Evolutionary conservation across 805 yeast genomes (phyloP).

Genomic region (Pichia cephalocereana): DNA sequence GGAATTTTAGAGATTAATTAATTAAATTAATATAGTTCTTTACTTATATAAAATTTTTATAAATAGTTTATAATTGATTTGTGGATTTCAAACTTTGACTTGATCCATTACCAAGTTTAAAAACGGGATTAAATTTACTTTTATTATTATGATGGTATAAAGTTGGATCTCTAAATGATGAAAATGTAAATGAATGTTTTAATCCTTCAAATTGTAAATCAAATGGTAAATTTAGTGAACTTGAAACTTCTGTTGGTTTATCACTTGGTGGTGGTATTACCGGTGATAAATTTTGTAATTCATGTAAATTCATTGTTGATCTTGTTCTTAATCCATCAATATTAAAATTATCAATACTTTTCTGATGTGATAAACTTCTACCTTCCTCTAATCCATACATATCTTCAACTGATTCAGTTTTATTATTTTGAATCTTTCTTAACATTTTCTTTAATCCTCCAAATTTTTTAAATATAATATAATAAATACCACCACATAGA

Average conservation of each 20-base stretch:
- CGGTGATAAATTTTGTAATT: conserved; percentile 1
- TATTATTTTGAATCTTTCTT: background rate
- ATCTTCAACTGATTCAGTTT: conserved; percentile 3
- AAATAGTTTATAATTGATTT: background rate
- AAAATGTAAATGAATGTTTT: conserved; percentile 8
- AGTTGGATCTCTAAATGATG: conserved; percentile 6
- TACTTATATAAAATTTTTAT: background rate
- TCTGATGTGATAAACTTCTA: conserved; percentile 5
- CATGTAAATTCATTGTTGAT: conserved; percentile 22
- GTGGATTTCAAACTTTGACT: conserved; percentile 5
- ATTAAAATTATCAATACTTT: conserved; percentile 8
- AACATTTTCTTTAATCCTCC: conserved; percentile 5
- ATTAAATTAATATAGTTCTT: background rate
- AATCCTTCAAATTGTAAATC: conserved; percentile 1
- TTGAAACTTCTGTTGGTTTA: background rate
- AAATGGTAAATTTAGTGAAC: background rate
- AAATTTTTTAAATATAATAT: conserved; percentile 4
- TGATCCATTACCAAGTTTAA: conserved; percentile 5
- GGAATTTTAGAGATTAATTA: conserved; percentile 40
- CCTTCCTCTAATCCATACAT: conserved; percentile 10
- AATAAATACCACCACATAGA: background rate
- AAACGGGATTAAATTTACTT: background rate
- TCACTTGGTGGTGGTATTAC: background rate
- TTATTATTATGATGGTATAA: background rate
- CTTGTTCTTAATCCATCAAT: conserved; percentile 20